phyloP scores from a whole-genome alignment of 805 yeast species.

The Ogataea zsoltii region DNA sequence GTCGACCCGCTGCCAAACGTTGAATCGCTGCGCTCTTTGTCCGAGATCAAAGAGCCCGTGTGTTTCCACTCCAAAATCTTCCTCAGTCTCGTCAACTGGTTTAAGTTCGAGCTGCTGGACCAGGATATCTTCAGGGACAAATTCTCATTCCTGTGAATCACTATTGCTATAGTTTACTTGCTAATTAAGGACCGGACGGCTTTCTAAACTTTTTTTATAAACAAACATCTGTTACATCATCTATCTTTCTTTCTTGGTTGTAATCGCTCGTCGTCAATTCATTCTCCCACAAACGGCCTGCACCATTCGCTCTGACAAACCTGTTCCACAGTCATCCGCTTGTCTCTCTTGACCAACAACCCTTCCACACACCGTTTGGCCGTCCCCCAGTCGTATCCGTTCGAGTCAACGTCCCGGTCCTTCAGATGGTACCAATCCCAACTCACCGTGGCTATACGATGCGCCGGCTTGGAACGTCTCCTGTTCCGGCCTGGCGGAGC shows the following conservation, averaged over 20 bases:
- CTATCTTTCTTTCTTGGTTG: too few relatives aligned
- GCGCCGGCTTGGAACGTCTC: slow-evolving; percentile 65
- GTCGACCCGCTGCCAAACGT: slow-evolving; percentile 35
- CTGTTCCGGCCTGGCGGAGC: slow-evolving; percentile 44
- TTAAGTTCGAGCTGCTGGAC: slow-evolving; percentile 40
- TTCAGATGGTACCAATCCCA: slow-evolving; percentile 78
- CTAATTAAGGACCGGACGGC: not conserved
- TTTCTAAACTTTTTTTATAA: not conserved
- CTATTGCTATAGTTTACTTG: not conserved
- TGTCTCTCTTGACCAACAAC: slow-evolving; percentile 50
- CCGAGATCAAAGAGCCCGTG: slow-evolving; percentile 39
- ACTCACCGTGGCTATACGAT: slow-evolving; percentile 86
- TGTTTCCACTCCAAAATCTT: slow-evolving; percentile 55
- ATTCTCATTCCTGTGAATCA: slow-evolving; percentile 17
- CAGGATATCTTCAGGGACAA: slow-evolving; percentile 30
- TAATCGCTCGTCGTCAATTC: too few relatives aligned
- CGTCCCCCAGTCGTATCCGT: slow-evolving; percentile 39
- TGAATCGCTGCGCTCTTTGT: slow-evolving; percentile 42
- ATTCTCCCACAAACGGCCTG: slow-evolving; percentile 8
- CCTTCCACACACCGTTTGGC: slow-evolving; percentile 53
- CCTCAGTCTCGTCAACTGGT: slow-evolving; percentile 45
- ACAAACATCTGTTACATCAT: too few relatives aligned
- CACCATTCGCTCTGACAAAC: slow-evolving; percentile 39
- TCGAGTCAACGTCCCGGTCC: slow-evolving; percentile 31
- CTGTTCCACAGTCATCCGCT: slow-evolving; percentile 39